These are phyloP conservation scores for Blepharisma japonicum DNA, from an alignment of 73 alveolate genomes.

Conservation along the genomic window DNA sequence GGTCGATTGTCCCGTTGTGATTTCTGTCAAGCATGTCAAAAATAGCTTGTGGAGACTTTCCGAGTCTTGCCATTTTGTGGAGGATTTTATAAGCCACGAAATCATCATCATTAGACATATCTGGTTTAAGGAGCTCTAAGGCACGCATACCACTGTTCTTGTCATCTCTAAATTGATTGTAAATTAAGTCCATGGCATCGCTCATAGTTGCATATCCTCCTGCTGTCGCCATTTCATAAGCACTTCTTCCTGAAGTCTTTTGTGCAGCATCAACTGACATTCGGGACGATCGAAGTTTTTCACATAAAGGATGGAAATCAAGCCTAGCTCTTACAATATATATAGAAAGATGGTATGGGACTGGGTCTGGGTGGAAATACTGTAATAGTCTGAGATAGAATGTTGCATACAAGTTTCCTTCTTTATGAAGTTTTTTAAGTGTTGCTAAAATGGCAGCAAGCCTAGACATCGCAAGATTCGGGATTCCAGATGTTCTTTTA, in stretches of 20 bases:
- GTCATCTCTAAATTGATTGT: background rate
- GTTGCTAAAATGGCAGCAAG: background rate
- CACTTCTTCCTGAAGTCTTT: background rate
- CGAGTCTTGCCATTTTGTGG: conserved; percentile 30
- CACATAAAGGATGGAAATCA: conserved; percentile 10
- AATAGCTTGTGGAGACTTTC: conserved; percentile 22
- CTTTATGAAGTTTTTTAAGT: background rate
- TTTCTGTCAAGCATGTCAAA: conserved; percentile 2
- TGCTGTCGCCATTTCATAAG: background rate
- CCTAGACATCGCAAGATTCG: background rate
- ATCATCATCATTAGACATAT: background rate
- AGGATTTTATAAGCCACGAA: background rate
- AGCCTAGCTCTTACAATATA: conserved; percentile 20
- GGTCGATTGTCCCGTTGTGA: background rate
- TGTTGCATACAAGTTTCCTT: background rate
- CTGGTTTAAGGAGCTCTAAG: background rate
- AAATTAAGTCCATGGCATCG: conserved; percentile 16
- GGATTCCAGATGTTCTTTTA: conserved; percentile 14
- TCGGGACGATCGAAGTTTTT: background rate
- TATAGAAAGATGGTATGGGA: background rate
- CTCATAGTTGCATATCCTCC: conserved; percentile 23
- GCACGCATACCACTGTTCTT: background rate
- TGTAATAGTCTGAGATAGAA: conserved; percentile 1
- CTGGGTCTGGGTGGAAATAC: conserved; percentile 32
- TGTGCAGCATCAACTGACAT: background rate